Base-by-base conservation (phyloP, 768 basidiomycete genomes). In the Auricularia cornea region DNA sequence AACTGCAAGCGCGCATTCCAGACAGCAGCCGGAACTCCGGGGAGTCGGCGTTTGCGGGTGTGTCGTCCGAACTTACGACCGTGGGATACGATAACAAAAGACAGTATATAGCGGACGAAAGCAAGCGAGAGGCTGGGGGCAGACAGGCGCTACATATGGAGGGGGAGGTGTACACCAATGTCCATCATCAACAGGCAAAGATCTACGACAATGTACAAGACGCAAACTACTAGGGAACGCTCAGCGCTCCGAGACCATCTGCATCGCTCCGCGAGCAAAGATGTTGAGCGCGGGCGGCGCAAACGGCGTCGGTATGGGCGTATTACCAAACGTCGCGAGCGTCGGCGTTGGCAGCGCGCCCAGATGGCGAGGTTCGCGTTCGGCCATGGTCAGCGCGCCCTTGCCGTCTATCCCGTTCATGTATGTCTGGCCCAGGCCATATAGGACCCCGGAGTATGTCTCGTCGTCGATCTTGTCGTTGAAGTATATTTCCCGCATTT, bases 401-500 rank as follows among this genome's bases (percentile, higher is more conserved):
- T 31, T 26, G 18, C 26, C 54, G 30, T 29, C 16, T 1, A 31
- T 16, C 8, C 28, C 28, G 23, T 28, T 57, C 23, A 41, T 59
- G 38, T 63, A 63, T 11, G 90, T 91, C 72, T 88, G 86, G 3
- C 90, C 90, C 41, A 93, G 84, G 0, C 90, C 90, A 70, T 90
- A 93, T 1, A 93, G 81, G 70, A 90, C 90, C 61, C 89, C 89
- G 63, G 87, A 90, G 73, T 87, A 92, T 70, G 91, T 88, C 1
- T 71, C 76, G 63, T 94, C 89, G 72, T 98, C 92, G 60, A 97
- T 82, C n/a, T 84, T 79, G 72, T 94, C 90, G 65, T 88, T 84
- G 78, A 99, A 99, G 77, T 94, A 98, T 18, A 89, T 74, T 68
- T 93, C 87, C 31, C 92, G 86, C 84, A 98, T 92, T 74, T 94